Conservation (phyloP, 768 basidiomycete genomes). For the Lactifluus subvellereus region DNA sequence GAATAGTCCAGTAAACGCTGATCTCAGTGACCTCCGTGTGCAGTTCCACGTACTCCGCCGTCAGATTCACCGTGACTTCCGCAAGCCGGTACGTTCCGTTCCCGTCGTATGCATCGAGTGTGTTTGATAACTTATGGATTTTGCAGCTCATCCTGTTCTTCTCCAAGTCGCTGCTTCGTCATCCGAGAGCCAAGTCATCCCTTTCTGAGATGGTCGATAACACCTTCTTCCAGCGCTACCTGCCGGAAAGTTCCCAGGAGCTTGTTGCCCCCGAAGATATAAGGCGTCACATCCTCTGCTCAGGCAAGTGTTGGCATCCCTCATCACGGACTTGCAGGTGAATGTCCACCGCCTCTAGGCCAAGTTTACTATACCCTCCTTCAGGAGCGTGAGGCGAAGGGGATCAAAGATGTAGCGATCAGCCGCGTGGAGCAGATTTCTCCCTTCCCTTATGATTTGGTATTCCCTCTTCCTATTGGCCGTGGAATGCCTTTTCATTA, state of each 20-base stretch:
- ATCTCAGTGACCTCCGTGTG: slow-evolving; percentile 14
- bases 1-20: slow-evolving; percentile 5
- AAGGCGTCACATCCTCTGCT: slow-evolving; percentile 87
- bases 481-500: slow-evolving; percentile 2
- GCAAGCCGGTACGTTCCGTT: slow-evolving; percentile 68
- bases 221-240: slow-evolving; percentile 87
- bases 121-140: slow-evolving; percentile 2
- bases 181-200: slow-evolving; percentile 84
- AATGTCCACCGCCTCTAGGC: slow-evolving; percentile 38
- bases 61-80: slow-evolving; percentile 96
- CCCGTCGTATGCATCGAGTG: neutral
- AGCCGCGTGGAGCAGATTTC: slow-evolving; percentile 93
- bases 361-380: slow-evolving; percentile 92
- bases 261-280: slow-evolving; percentile 81
- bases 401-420: slow-evolving; percentile 90
- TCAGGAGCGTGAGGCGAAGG: slow-evolving; percentile 85
- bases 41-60: slow-evolving; percentile 96
- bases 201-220: slow-evolving; percentile 87
- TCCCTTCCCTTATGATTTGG: slow-evolving; percentile 95
- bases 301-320: slow-evolving; percentile 40
- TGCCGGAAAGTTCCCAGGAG: slow-evolving; percentile 74
- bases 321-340: neutral
- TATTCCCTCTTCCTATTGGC: slow-evolving; percentile 34
- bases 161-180: slow-evolving; percentile 93
- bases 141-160: slow-evolving; percentile 86